Conservation (phyloP, 208 protist genomes). For the Acanthamoeba triangularis region DNA sequence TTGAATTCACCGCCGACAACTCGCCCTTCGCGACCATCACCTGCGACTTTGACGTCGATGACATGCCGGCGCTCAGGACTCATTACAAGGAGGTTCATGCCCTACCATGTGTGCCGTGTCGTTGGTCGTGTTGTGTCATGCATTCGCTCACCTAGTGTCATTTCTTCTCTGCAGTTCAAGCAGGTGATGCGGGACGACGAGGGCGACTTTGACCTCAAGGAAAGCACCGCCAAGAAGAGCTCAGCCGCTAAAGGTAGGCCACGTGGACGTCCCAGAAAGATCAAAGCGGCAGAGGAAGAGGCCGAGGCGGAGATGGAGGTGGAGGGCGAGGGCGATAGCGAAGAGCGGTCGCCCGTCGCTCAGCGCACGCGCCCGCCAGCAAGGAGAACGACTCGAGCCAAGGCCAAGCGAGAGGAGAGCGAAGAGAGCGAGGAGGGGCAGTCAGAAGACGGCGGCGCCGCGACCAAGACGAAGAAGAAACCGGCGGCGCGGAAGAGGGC, state of each 20-base stretch:
- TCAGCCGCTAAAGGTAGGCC: neutral
- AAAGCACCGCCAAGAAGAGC: slow-evolving; percentile 1
- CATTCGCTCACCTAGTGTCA: too few relatives aligned
- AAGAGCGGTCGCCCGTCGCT: neutral
- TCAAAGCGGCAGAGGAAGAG: neutral
- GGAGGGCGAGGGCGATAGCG: slow-evolving; percentile 6
- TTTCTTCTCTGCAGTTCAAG: slow-evolving; percentile 45
- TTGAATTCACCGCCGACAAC: slow-evolving; percentile 42
- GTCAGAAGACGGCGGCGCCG: neutral
- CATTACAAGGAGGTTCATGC: slow-evolving; percentile 69
- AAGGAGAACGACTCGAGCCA: slow-evolving; percentile 16
- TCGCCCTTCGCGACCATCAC: slow-evolving; percentile 52
- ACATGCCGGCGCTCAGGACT: neutral
- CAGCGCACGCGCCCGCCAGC: neutral
- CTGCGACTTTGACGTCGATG: slow-evolving; percentile 40
- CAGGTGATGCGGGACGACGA: slow-evolving; percentile 63
- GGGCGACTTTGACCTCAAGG: slow-evolving; percentile 61
- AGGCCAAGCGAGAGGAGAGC: neutral
- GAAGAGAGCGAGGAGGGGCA: slow-evolving; percentile 1
- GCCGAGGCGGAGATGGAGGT: slow-evolving; percentile 30
- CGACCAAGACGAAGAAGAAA: neutral
- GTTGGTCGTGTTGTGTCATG: neutral
- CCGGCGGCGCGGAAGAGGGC: neutral
- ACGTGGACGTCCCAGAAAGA: neutral
- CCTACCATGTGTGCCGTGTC: neutral